Conservation (phyloP, 768 basidiomycete species). For the Amanita brunnescens region DNA sequence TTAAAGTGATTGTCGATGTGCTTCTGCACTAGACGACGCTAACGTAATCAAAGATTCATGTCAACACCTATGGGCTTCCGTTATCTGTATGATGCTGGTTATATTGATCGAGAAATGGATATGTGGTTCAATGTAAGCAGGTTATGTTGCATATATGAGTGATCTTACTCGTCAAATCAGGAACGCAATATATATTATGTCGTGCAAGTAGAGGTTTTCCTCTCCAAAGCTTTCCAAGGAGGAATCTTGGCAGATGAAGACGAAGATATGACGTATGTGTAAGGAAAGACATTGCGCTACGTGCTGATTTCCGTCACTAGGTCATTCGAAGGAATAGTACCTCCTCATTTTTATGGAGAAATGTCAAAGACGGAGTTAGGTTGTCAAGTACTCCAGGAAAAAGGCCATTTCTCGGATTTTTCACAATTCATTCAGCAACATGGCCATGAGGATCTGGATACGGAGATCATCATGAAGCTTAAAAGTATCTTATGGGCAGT, state of each 20-base stretch:
- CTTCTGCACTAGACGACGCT: not conserved
- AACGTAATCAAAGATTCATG: constrained; percentile 60
- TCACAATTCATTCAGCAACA: constrained; percentile 85
- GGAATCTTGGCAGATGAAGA: constrained; percentile 50
- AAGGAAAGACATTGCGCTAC: not conserved
- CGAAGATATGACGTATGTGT: constrained; percentile 49
- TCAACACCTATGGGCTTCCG: constrained; percentile 89
- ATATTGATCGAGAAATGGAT: constrained; percentile 93
- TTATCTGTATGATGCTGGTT: constrained; percentile 85
- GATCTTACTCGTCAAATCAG: constrained; percentile 30
- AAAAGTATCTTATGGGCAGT: constrained; percentile 98
- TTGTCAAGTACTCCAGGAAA: constrained; percentile 83
- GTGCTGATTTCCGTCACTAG: constrained; percentile 22
- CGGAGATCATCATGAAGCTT: constrained; percentile 76
- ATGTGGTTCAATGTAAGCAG: constrained; percentile 84
- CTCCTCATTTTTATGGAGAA: constrained; percentile 96
- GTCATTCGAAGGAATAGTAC: constrained; percentile 81
- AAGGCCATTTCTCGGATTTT: constrained; percentile 87
- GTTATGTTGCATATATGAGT: not conserved
- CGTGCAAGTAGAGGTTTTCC: constrained; percentile 87
- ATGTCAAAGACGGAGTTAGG: constrained; percentile 96
- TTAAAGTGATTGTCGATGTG: constrained; percentile 52
- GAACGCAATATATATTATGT: constrained; percentile 92
- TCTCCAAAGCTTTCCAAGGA: constrained; percentile 68
- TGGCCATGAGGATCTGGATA: constrained; percentile 75